These are phyloP conservation scores for Knoxdaviesia proteae DNA, from an alignment of 2,329 filamentous ascomycete species.

Conservation along the genomic window DNA sequence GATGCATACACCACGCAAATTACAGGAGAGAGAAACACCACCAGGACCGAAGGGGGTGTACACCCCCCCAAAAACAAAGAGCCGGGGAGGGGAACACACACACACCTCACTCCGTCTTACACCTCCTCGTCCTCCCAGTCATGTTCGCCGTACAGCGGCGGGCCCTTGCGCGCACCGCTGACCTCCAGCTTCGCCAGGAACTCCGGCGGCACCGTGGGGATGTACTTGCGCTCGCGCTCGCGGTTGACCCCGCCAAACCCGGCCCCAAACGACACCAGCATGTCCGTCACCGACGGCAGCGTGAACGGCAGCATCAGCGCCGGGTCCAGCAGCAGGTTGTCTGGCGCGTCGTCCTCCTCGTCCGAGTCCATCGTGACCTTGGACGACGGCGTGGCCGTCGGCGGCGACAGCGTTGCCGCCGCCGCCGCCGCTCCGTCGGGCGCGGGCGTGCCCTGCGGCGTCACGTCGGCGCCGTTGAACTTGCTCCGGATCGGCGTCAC, in stretches of 20 bases:
- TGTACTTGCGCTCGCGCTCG: constrained; percentile 85
- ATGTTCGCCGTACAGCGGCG: constrained; percentile 37
- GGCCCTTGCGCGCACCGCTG: constrained; percentile 23
- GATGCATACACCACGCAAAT: neutral
- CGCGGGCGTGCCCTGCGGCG: constrained; percentile 18
- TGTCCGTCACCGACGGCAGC: constrained; percentile 89
- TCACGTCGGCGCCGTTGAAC: constrained; percentile 21
- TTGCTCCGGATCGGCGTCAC: constrained; percentile 21
- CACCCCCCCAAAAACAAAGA: neutral
- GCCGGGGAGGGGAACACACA: neutral
- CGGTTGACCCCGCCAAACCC: constrained; percentile 84
- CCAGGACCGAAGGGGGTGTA: neutral
- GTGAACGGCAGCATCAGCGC: constrained; percentile 86
- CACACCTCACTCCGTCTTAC: constrained; percentile 7
- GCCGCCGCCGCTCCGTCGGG: neutral
- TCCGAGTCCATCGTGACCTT: constrained; percentile 8
- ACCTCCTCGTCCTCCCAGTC: constrained; percentile 49
- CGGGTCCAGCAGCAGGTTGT: constrained; percentile 66
- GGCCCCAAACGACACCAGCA: constrained; percentile 87
- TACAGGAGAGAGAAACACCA: neutral
- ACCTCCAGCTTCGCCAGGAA: constrained; percentile 73
- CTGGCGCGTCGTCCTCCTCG: constrained; percentile 40
- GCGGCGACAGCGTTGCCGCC: constrained; percentile 2
- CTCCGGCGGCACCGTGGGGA: constrained; percentile 83
- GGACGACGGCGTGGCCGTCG: constrained; percentile 1